phyloP scores from a whole-genome alignment of 257 asterid species.

The Eucommia ulmoides region DNA sequence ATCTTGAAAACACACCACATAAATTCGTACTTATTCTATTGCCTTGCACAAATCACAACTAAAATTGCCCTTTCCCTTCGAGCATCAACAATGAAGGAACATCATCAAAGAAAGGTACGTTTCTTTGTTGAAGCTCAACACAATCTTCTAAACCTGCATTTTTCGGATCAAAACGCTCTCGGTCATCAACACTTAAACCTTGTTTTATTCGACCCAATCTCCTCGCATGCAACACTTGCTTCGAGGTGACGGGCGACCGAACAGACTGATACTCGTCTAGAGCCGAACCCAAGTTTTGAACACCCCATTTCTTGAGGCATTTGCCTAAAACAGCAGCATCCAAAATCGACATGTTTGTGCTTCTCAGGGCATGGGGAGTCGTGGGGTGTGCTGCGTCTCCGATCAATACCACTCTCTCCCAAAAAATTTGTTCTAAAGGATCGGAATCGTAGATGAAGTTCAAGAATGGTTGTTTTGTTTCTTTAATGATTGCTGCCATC shows the following conservation, averaged over 20 bases:
- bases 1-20: too few relatives aligned
- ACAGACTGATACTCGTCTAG: constrained; percentile 51
- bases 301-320: constrained; percentile 59
- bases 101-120: constrained; percentile 45
- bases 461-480: constrained; percentile 54
- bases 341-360: constrained; percentile 88
- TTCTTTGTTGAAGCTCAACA: constrained; percentile 42
- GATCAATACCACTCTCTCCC: constrained; percentile 59
- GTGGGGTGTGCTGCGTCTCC: constrained; percentile 97
- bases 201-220: constrained; percentile 61
- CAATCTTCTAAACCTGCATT: constrained; percentile 32
- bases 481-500: constrained; percentile 37
- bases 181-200: constrained; percentile 30
- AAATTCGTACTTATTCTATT: too few relatives aligned
- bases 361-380: constrained; percentile 81
- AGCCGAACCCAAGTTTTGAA: constrained; percentile 32
- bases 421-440: constrained; percentile 42
- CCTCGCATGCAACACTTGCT: constrained; percentile 59
- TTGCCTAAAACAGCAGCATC: constrained; percentile 77
- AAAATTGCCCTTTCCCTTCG: too few relatives aligned
- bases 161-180: constrained; percentile 33
- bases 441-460: constrained; percentile 69
- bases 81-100: constrained; percentile 33
- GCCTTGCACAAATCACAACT: too few relatives aligned
- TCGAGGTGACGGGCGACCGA: constrained; percentile 38